phyloP scores from a whole-genome alignment of 768 basidiomycete genomes.

The Tephrocybe sp. region DNA sequence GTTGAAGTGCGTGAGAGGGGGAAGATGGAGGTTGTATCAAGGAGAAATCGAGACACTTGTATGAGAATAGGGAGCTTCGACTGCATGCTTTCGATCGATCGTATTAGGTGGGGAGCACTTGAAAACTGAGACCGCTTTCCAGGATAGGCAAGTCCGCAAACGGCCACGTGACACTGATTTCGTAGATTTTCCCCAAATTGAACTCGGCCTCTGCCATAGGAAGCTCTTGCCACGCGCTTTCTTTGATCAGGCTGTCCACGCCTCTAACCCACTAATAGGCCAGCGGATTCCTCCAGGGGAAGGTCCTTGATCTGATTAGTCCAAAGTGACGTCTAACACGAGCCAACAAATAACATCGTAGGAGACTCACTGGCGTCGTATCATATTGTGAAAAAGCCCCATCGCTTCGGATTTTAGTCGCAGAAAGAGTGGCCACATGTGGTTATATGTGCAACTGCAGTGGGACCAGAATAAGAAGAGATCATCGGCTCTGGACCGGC shows the following conservation, averaged over 20 bases:
- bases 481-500: too few relatives aligned
- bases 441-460: too few relatives aligned
- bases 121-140: constrained; percentile 19
- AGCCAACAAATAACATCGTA: constrained; percentile 2
- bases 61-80: constrained; percentile 24
- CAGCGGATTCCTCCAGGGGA: too few relatives aligned
- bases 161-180: constrained; percentile 20
- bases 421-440: too few relatives aligned
- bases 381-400: too few relatives aligned
- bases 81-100: constrained; percentile 35
- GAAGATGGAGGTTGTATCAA: constrained; percentile 14
- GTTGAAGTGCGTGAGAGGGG: constrained; percentile 3
- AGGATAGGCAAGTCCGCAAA: constrained; percentile 20
- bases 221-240: neutral
- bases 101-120: constrained; percentile 18
- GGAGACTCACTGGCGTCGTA: constrained; percentile 3
- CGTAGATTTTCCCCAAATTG: constrained; percentile 1
- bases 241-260: neutral
- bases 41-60: constrained; percentile 22
- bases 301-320: neutral
- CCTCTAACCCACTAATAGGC: too few relatives aligned
- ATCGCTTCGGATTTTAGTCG: too few relatives aligned
- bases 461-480: too few relatives aligned
- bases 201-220: constrained; percentile 2
- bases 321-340: constrained; percentile 9